Conservation (phyloP, 2,329 filamentous ascomycete genomes). For the Scopulariopsis brevicaulis region DNA sequence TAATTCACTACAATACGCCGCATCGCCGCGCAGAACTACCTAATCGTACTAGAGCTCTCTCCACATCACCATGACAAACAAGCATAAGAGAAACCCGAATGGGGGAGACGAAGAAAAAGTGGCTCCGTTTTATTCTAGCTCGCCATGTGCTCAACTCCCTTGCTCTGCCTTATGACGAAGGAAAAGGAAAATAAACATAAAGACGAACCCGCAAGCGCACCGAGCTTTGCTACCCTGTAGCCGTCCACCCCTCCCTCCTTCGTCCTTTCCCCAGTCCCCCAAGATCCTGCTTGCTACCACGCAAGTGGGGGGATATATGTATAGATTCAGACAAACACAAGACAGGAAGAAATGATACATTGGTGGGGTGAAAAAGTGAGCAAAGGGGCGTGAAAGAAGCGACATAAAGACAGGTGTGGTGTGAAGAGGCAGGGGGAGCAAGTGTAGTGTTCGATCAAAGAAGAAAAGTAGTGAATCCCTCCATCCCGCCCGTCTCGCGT, state of each 20-base stretch:
- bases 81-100: neutral
- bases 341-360: neutral
- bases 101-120: neutral
- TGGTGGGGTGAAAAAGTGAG: neutral
- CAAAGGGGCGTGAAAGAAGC: neutral
- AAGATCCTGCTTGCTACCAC: slow-evolving; percentile 10
- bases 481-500: neutral
- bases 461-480: slow-evolving; percentile 1
- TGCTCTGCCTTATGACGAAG: neutral
- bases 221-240: slow-evolving; percentile 14
- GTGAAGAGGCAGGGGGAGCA: neutral
- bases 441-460: slow-evolving; percentile 2
- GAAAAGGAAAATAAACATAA: neutral
- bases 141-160: neutral
- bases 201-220: neutral
- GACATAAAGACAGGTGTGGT: neutral
- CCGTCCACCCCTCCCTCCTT: slow-evolving; percentile 8
- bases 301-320: neutral
- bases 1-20: neutral
- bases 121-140: slow-evolving; percentile 1
- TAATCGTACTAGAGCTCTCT: neutral
- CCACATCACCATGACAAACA: neutral
- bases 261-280: neutral
- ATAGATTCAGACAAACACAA: neutral
- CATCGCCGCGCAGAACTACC: neutral